These are phyloP conservation scores for Nitzschia sp. DNA, from an alignment of 108 stramenopile species.

Conservation along the genomic window DNA sequence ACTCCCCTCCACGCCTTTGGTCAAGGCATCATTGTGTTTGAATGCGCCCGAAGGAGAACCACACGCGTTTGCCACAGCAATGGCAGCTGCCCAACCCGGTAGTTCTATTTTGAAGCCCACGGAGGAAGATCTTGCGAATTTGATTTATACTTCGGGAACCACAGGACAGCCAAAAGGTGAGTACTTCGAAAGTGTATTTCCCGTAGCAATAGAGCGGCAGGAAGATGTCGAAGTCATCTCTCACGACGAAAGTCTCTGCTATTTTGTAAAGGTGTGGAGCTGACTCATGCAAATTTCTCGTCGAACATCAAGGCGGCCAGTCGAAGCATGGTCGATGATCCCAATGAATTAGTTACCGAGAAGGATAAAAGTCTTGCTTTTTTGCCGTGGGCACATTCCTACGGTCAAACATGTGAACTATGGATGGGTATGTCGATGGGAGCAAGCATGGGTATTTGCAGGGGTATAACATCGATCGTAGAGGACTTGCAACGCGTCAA, in stretches of 20 bases:
- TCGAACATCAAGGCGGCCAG: conserved; percentile 79
- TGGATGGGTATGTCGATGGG: conserved; percentile 87
- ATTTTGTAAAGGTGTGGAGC: conserved; percentile 76
- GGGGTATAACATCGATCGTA: conserved; percentile 74
- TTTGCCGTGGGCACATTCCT: conserved; percentile 96
- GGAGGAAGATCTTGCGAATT: conserved; percentile 81
- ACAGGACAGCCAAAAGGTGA: conserved; percentile 92
- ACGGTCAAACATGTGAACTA: conserved; percentile 92
- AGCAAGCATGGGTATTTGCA: conserved; percentile 82
- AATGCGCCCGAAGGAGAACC: conserved; percentile 66
- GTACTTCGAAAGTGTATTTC: too few relatives aligned
- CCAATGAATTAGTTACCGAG: conserved; percentile 65
- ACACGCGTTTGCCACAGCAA: conserved; percentile 62
- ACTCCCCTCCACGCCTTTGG: conserved; percentile 54
- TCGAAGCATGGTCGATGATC: conserved; percentile 66
- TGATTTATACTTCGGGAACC: conserved; percentile 93
- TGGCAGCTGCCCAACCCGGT: conserved; percentile 38
- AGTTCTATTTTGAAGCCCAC: conserved; percentile 46
- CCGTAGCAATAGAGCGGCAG: too few relatives aligned
- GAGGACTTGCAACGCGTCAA: conserved; percentile 79
- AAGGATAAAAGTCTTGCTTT: conserved; percentile 85
- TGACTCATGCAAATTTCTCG: conserved; percentile 87
- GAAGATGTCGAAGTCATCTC: too few relatives aligned
- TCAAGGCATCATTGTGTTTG: conserved; percentile 71
- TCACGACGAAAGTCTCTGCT: too few relatives aligned